These are phyloP conservation scores for Phallus indusiatus DNA, from an alignment of 768 basidiomycete species.

Conservation along the genomic window DNA sequence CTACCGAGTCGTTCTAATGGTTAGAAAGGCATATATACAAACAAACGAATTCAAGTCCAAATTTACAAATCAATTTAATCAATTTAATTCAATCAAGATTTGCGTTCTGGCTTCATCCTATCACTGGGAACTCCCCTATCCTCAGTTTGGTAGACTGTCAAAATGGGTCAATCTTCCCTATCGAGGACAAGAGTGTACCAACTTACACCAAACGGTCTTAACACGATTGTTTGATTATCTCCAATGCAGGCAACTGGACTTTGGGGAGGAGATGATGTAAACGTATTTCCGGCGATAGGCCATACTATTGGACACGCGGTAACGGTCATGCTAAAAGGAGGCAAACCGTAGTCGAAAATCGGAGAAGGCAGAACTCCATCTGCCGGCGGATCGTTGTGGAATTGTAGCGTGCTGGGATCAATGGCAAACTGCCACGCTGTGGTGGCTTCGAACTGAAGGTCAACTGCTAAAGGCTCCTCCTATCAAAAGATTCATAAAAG, in stretches of 20 bases:
- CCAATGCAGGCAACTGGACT: constrained; percentile 36
- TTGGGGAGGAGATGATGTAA: constrained; percentile 35
- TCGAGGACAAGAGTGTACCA: not conserved
- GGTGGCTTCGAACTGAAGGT: constrained; percentile 41
- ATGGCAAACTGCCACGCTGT: constrained; percentile 45
- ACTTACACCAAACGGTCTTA: constrained; percentile 43
- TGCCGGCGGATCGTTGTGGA: constrained; percentile 25
- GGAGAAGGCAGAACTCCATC: constrained; percentile 33
- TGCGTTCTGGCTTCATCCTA: not conserved
- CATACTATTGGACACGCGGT: constrained; percentile 43
- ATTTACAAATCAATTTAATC: not conserved
- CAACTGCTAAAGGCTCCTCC: constrained; percentile 35
- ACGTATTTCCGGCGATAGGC: constrained; percentile 37
- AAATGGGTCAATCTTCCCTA: not conserved
- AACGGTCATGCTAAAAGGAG: constrained; percentile 38
- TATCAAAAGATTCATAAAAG: not conserved
- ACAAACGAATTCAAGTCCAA: not conserved
- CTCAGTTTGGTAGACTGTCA: constrained; percentile 23
- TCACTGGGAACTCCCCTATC: constrained; percentile 24
- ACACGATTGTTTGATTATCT: constrained; percentile 29
- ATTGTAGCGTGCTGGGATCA: constrained; percentile 31
- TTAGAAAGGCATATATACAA: not conserved
- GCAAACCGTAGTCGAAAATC: constrained; percentile 38
- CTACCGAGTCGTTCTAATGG: not conserved
- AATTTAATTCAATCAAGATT: not conserved